A percentile compares a stretch with the other conserved stretches of the same genome.
phyloP scores from a whole-genome alignment of 2,329 filamentous ascomycete species.

The Colletotrichum simmondsii region DNA sequence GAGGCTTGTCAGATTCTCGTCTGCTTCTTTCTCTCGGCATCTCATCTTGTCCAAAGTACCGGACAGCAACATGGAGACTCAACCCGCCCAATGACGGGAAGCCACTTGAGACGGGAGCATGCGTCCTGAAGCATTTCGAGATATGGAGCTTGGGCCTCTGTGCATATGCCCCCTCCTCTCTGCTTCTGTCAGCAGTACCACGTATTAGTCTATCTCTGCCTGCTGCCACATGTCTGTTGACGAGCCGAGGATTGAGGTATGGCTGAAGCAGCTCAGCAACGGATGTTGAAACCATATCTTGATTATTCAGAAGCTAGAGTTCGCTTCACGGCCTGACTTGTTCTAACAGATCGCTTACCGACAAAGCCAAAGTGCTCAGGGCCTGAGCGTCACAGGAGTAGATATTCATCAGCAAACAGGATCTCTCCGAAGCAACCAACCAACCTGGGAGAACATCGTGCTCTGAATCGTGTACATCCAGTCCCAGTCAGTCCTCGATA shows the following conservation, averaged over 20 bases:
- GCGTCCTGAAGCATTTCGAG: neutral
- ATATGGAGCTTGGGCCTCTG: slow-evolving; percentile 7
- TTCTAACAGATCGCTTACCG: neutral
- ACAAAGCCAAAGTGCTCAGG: neutral
- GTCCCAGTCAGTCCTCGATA: neutral
- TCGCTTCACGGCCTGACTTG: neutral
- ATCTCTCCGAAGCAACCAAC: neutral
- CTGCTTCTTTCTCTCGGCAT: slow-evolving; percentile 8
- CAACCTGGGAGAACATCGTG: neutral
- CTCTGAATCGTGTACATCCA: neutral
- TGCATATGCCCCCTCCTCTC: neutral
- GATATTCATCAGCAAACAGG: neutral
- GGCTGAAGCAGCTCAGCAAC: neutral
- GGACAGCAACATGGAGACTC: slow-evolving; percentile 3
- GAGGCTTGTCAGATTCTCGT: slow-evolving; percentile 12
- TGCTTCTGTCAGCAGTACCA: slow-evolving; percentile 3
- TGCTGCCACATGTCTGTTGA: slow-evolving; percentile 2
- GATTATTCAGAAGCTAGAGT: neutral
- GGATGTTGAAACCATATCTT: neutral
- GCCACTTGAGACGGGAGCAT: slow-evolving; percentile 8
- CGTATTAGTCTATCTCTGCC: slow-evolving; percentile 3
- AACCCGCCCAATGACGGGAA: neutral
- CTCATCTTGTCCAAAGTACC: slow-evolving; percentile 6
- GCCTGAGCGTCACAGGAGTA: neutral
- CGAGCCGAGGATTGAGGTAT: neutral